These are phyloP conservation scores for Stagonosporopsis cucurbitacearum DNA, from an alignment of 2,329 filamentous ascomycete species.

Conservation along the genomic window DNA sequence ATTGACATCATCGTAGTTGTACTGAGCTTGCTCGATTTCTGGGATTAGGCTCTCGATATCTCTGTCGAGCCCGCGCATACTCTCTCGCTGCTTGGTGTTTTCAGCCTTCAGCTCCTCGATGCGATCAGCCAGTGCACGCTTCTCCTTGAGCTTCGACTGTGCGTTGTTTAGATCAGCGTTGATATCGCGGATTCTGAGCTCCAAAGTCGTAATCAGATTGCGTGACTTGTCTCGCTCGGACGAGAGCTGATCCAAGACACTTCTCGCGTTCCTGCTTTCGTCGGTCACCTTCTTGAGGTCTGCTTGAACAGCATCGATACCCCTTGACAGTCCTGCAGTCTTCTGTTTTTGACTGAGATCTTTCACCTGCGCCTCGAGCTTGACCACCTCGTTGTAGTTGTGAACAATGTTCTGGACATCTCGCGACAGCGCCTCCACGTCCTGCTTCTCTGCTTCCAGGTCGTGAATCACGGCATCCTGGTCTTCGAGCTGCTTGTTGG, in stretches of 20 bases:
- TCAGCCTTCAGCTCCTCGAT: slow-evolving; percentile 76
- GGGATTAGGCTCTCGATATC: slow-evolving; percentile 78
- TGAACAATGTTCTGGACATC: slow-evolving; percentile 78
- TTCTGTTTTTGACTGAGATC: slow-evolving; percentile 79
- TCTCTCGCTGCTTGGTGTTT: slow-evolving; percentile 71
- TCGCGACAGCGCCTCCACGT: slow-evolving; percentile 77
- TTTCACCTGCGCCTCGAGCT: slow-evolving; percentile 75
- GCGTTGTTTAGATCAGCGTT: slow-evolving; percentile 74
- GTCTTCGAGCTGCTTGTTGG: slow-evolving; percentile 58
- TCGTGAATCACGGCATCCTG: slow-evolving; percentile 72
- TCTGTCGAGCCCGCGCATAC: slow-evolving; percentile 71
- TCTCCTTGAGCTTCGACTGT: slow-evolving; percentile 80
- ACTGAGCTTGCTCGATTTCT: slow-evolving; percentile 75
- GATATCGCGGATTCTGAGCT: slow-evolving; percentile 78
- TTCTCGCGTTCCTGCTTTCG: slow-evolving; percentile 69
- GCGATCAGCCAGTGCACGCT: slow-evolving; percentile 71
- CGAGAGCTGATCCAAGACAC: slow-evolving; percentile 68
- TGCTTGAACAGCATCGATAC: slow-evolving; percentile 83
- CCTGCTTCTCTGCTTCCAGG: slow-evolving; percentile 68
- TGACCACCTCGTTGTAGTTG: slow-evolving; percentile 73
- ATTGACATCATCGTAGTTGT: slow-evolving; percentile 77
- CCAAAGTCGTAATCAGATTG: slow-evolving; percentile 70
- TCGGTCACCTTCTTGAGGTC: slow-evolving; percentile 72
- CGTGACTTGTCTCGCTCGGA: slow-evolving; percentile 75
- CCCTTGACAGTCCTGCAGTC: slow-evolving; percentile 68